Evolutionary conservation across 2,329 filamentous ascomycete genomes (phyloP), one percentile per base, ranked within the genome.

Genomic region (Penicillium sclerotigenum): DNA sequence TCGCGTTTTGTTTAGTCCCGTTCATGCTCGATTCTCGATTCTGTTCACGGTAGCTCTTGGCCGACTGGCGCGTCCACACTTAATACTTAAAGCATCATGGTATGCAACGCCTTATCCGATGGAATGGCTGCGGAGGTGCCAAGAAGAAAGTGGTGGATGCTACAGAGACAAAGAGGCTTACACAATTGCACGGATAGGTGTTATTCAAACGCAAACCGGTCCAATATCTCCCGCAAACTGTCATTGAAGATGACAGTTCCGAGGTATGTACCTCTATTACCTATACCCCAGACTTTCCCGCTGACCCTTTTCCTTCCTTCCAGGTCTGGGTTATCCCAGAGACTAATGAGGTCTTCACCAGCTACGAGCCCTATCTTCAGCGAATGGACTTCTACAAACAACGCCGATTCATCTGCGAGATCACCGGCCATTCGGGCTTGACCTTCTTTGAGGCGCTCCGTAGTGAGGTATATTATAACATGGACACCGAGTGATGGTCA

Each of bases 181-280:
- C 61, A 37, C 18, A 22, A 24, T 43, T 26, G 37, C 49, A 16
- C 10, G 20, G 11, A 24, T 71, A 97, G 93, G 93, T 99, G 66
- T 83, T 96, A 62, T 97, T 90, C 77, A 97, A 97, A 80, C 86
- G 94, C 68, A 97, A 97, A 77, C 92, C 92, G 55, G 91, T 97
- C 70, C 87, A 90, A 77, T 89, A 91, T 72, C 80, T 92, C 64
- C 83, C 88, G 47, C 81, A 82, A 46, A 88, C 89, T 22, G 79
- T 83, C 50, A 84, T 93, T 63, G 82, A 91, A 65, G 87, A 94
- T 79, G 90, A 96, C 63, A 86, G 89, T 68, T 82, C 84, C 65
- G 91, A 97, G 83, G 92, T 93, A 81, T 66, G 82, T 71, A 54
- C 57, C 52, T 29, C 41, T 33, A 46, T 45, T 24, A 11, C 22